Base-by-base conservation (phyloP, 805 yeast genomes). In the Helenozyma rhizophorensis region DNA sequence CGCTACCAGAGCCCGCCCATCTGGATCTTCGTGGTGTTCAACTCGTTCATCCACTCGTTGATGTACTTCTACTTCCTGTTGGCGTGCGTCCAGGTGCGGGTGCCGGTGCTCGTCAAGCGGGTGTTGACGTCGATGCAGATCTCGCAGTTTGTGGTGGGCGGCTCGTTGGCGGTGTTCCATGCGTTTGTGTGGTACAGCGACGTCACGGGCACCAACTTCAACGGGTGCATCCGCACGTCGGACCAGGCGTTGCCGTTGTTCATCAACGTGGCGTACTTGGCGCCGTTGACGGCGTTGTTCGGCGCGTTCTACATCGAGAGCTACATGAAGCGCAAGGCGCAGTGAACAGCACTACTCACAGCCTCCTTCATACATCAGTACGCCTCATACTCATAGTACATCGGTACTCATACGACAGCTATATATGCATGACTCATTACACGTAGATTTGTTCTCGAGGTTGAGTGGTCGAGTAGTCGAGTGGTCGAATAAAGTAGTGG, bases 21-120 rank as follows among this genome's bases (percentile, higher is more conserved):
- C 53, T 81, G 88, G 88, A 77, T 81, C 48, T 81, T 81, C 58
- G 86, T 80, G 27, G 84, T 77, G 16, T 81, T 81, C 73, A 81
- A 81, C 65, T 80, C 86, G n/a, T 74, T 81, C 53, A 80, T 81
- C 51, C 88, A 81, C 62, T 65, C 83, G 16, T 68, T 81, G 53
- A 81, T 81, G 88, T 81, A 81, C 65, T 68, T 75, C 36, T 81
- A 81, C 61, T 81, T 74, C 62, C 62, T 80, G 3, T 65, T 81
- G 43, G 65, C 80, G 8, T 73, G 83, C 40, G 58, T 80, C 41
- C 68, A 75, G 42, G 64, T 80, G 42, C 60, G 63, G 28, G 79
- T 80, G 12, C 87, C 87, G 6, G 60, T 50, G 27, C 39, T 68
- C 14, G 63, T 76, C 57, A 81, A 81, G 56, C 69, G 78, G 40